Evolutionary conservation across 2,329 filamentous ascomycete genomes (phyloP).

Genomic region (Nothophoma quercina): DNA sequence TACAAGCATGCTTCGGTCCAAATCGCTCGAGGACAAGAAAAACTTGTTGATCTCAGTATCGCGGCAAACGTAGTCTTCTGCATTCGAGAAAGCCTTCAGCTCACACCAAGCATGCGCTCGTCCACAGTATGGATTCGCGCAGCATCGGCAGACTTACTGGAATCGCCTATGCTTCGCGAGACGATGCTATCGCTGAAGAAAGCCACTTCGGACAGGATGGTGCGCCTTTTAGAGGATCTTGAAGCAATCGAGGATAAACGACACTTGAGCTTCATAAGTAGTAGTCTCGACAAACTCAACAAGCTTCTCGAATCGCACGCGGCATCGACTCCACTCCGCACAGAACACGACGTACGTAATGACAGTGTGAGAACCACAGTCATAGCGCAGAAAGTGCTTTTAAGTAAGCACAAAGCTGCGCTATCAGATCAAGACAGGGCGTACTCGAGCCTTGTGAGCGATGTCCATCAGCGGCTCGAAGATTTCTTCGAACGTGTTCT

Average conservation of each 20-base stretch:
- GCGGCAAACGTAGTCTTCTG: conserved; percentile 45
- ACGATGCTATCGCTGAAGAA: conserved; percentile 67
- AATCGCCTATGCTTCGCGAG: conserved; percentile 60
- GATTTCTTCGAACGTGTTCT: conserved; percentile 57
- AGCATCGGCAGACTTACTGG: conserved; percentile 63
- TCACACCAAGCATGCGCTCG: conserved; percentile 44
- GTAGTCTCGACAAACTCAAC: conserved; percentile 46
- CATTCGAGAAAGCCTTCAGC: conserved; percentile 50
- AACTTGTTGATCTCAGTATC: conserved; percentile 52
- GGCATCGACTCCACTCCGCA: conserved; percentile 63
- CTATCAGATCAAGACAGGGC: conserved; percentile 74
- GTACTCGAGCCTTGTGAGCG: conserved; percentile 72
- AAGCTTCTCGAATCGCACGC: conserved; percentile 33
- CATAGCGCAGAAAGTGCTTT: conserved; percentile 80
- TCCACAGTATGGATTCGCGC: conserved; percentile 68
- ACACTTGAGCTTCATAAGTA: no score
- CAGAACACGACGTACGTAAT: conserved; percentile 75
- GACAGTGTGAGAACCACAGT: conserved; percentile 78
- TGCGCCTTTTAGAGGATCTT: conserved; percentile 55
- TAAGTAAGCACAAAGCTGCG: conserved; percentile 76
- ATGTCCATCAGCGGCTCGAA: conserved; percentile 60
- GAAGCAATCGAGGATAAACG: no score
- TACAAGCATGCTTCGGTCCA: conserved; percentile 50
- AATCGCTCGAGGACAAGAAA: conserved; percentile 45
- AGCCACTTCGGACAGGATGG: conserved; percentile 63